Percentiles rank a stretch among this genome's conserved stretches.
Evolutionary conservation across 2,329 filamentous ascomycete species (phyloP).

Genomic region (Penicillium psychrosexuale): DNA sequence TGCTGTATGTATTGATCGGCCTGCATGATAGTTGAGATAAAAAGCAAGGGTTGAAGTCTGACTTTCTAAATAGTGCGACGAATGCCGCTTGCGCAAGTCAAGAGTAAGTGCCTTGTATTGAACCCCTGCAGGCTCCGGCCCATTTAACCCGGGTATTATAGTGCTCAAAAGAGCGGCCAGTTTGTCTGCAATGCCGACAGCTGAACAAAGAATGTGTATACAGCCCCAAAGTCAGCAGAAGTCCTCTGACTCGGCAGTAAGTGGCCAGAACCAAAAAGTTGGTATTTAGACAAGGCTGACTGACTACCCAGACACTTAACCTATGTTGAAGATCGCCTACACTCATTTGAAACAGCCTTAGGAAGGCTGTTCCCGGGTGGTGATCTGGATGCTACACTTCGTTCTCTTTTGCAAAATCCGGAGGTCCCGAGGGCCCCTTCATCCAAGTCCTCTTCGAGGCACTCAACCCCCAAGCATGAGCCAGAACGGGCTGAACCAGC

Average conservation of each 20-base stretch:
- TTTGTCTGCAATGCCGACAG: slow-evolving; percentile 40
- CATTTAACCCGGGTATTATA: slow-evolving; percentile 15
- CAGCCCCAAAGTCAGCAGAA: slow-evolving; percentile 42
- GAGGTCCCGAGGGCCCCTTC: slow-evolving; percentile 33
- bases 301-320: slow-evolving; percentile 35
- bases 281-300: slow-evolving; percentile 10
- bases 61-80: slow-evolving; percentile 33
- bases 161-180: slow-evolving; percentile 44
- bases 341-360: slow-evolving; percentile 39
- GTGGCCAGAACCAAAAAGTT: slow-evolving; percentile 6
- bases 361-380: slow-evolving; percentile 40
- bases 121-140: not conserved
- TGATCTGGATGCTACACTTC: slow-evolving; percentile 40
- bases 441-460: slow-evolving; percentile 38
- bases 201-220: slow-evolving; percentile 43
- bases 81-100: slow-evolving; percentile 41
- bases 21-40: not conserved
- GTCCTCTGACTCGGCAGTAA: slow-evolving; percentile 43
- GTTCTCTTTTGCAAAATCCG: slow-evolving; percentile 38
- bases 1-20: slow-evolving; percentile 31
- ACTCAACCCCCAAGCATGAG: slow-evolving; percentile 38
- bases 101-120: slow-evolving; percentile 27
- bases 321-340: slow-evolving; percentile 41
- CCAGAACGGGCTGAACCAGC: slow-evolving; percentile 35
- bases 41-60: not conserved